phyloP scores from a whole-genome alignment of 495 filamentous ascomycete species.

The Tuber indicum region DNA sequence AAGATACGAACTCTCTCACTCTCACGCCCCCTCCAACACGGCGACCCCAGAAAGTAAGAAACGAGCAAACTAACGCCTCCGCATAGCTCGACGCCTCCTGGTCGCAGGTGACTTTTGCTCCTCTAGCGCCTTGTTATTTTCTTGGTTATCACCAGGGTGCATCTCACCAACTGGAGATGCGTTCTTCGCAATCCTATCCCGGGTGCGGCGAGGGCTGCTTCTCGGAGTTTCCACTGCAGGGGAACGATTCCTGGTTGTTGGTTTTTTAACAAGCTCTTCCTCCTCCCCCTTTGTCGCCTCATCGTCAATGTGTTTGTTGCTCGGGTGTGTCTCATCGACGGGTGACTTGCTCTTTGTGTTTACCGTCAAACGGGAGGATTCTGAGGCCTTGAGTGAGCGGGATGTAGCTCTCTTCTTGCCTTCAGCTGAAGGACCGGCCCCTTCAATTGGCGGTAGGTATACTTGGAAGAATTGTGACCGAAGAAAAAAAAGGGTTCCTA shows the following conservation, averaged over 20 bases:
- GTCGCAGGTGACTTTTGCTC: not conserved
- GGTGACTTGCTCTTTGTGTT: not conserved
- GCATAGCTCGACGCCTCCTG: not conserved
- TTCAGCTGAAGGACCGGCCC: not conserved
- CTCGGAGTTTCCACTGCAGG: not conserved
- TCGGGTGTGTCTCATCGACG: not conserved
- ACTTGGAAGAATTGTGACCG: not conserved
- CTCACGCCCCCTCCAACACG: not conserved
- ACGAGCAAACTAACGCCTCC: not conserved
- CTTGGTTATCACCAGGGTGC: not conserved
- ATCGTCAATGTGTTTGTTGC: not conserved
- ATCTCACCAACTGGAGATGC: not conserved
- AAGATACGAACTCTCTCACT: not conserved
- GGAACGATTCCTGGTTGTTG: not conserved
- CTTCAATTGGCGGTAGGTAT: not conserved
- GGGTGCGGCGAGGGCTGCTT: not conserved
- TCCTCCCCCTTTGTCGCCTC: not conserved
- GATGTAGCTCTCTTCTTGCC: not conserved
- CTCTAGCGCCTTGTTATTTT: not conserved
- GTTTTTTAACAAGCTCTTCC: not conserved
- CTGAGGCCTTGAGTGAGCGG: not conserved
- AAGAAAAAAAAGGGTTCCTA: slow-evolving; percentile 31
- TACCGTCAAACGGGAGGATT: not conserved
- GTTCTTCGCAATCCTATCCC: not conserved
- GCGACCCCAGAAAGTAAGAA: not conserved